Percentiles rank a stretch among this genome's conserved stretches.
Evolutionary conservation across 164 flowering plant species (phyloP).

Genomic region (Aristolochia californica): DNA sequence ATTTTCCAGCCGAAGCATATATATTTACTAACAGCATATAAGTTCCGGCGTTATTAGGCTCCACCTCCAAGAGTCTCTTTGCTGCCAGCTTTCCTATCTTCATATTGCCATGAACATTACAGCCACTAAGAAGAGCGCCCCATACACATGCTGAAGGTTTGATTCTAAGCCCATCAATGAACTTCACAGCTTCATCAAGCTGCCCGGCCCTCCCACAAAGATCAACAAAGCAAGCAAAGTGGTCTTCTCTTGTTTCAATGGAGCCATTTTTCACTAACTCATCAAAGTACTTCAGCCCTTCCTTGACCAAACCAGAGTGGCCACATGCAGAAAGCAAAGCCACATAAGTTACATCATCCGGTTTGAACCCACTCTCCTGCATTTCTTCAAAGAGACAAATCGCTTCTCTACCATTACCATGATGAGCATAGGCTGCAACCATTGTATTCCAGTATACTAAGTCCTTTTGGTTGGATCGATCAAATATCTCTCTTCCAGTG

Average conservation of each 20-base stretch:
- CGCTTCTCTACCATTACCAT: conserved; percentile 12
- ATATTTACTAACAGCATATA: conserved; percentile 10
- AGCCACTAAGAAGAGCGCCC: conserved; percentile 13
- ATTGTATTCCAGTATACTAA: conserved; percentile 11
- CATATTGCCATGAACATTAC: conserved; percentile 13
- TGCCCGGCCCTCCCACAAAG: conserved; percentile 12
- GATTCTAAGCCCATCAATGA: conserved; percentile 2
- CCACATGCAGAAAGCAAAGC: conserved; percentile 12
- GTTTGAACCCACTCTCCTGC: conserved; percentile 5
- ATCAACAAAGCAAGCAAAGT: conserved; percentile 14
- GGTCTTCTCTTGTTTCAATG: conserved; percentile 9
- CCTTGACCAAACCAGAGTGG: conserved; percentile 12
- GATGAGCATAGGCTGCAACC: conserved; percentile 11
- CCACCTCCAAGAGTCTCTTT: conserved; percentile 10
- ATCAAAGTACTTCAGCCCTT: conserved; percentile 9
- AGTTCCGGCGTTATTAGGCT: conserved; percentile 11
- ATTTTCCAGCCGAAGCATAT: conserved; percentile 13
- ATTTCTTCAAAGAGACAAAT: conserved; percentile 7
- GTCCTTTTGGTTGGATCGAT: conserved; percentile 11
- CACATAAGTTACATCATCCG: conserved; percentile 15
- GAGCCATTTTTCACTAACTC: conserved; percentile 1
- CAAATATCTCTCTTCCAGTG: conserved; percentile 9
- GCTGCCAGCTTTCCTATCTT: conserved; percentile 11
- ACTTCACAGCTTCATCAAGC: conserved; percentile 12
- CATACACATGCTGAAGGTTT: conserved; percentile 7